These are phyloP conservation scores for Scenedesmus sp. DNA, from an alignment of 163 green algal species.

Conservation along the genomic window DNA sequence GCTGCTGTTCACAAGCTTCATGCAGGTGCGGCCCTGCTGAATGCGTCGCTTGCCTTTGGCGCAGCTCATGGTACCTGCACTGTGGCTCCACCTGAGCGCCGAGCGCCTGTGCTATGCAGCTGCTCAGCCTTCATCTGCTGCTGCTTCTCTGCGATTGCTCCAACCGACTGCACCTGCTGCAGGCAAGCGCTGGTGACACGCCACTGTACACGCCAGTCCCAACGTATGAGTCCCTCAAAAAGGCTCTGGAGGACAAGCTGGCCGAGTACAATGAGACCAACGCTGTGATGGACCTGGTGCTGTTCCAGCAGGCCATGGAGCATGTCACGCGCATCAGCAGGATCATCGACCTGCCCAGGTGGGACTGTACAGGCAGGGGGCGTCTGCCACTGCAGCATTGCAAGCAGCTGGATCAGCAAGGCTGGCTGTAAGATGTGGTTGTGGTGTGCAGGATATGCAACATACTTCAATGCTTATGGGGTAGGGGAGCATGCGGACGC, in stretches of 20 bases:
- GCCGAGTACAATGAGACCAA: slow-evolving; percentile 94
- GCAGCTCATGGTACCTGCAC: neutral
- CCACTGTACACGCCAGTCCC: slow-evolving; percentile 63
- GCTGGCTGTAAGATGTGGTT: neutral
- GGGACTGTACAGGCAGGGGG: neutral
- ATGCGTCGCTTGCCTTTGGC: neutral
- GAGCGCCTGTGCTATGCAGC: neutral
- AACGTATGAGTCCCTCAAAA: slow-evolving; percentile 78
- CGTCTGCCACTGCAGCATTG: neutral
- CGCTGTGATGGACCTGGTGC: slow-evolving; percentile 86
- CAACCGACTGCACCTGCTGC: neutral
- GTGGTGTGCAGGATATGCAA: neutral
- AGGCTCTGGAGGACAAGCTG: slow-evolving; percentile 85
- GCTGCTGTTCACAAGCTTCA: slow-evolving; percentile 83
- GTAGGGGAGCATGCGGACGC: too few species aligned
- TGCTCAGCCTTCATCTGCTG: neutral
- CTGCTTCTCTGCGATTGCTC: neutral
- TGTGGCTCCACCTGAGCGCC: neutral
- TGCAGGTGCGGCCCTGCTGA: slow-evolving; percentile 34
- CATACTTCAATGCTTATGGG: too few species aligned
- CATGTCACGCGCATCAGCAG: slow-evolving; percentile 90
- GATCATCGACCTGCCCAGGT: slow-evolving; percentile 83
- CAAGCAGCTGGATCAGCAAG: neutral
- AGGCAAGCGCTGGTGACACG: slow-evolving; percentile 56
- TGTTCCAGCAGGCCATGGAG: slow-evolving; percentile 92